Percentiles rank a stretch among this genome's conserved stretches.
Conservation (phyloP, 345 rosid species). For the Turritis glabra region DNA sequence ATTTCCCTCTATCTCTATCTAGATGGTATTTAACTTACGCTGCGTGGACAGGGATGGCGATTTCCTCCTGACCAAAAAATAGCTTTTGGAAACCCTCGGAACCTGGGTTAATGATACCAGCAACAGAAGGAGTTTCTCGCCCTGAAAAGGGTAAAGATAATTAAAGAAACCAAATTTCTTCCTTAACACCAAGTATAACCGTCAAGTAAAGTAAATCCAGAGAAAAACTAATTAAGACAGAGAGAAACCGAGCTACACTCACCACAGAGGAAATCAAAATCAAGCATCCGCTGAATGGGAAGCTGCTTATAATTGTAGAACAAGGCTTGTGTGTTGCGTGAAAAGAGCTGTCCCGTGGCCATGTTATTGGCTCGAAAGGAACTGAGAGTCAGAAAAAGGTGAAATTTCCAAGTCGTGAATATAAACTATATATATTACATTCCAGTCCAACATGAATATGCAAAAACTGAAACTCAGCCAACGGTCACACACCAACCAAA, state of each 20-base stretch:
- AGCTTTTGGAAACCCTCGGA: constrained; percentile 97
- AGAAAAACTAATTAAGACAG: background rate
- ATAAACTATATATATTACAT: background rate
- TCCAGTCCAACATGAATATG: background rate
- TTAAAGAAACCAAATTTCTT: background rate
- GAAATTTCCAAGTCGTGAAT: background rate
- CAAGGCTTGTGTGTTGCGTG: constrained; percentile 79
- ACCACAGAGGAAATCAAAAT: constrained; percentile 99
- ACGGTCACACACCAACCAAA: background rate
- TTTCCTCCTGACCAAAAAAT: constrained; percentile 98
- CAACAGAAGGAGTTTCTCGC: constrained; percentile 95
- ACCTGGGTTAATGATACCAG: constrained; percentile 93
- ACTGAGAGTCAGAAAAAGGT: constrained; percentile 38
- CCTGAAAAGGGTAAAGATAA: constrained; percentile 45
- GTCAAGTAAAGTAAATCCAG: background rate
- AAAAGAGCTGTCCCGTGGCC: constrained; percentile 96
- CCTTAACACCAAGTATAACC: background rate
- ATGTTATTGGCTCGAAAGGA: constrained; percentile 40
- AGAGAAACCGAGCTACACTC: background rate
- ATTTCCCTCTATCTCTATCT: background rate
- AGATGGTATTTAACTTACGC: constrained; percentile 46
- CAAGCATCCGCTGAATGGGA: constrained; percentile 98
- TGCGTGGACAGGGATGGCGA: constrained; percentile 95
- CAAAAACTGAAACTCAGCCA: background rate
- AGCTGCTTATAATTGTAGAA: constrained; percentile 97